Percentiles rank a stretch among this genome's conserved stretches.
phyloP scores from a whole-genome alignment of 164 flowering plant species.

The Taxillus chinensis region DNA sequence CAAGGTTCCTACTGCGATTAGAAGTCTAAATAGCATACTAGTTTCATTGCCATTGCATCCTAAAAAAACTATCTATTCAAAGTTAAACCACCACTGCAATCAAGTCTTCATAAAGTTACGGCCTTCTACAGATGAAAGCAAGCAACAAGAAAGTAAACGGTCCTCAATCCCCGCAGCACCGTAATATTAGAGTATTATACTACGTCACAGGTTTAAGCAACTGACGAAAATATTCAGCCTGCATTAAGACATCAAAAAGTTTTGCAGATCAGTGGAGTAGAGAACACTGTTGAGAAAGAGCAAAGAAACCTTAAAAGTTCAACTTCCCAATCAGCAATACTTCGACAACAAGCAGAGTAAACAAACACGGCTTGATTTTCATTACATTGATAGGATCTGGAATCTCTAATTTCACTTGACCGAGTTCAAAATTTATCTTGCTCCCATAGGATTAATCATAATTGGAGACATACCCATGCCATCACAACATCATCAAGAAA shows the following conservation, averaged over 20 bases:
- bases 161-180: conserved; percentile 6
- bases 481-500: too few species aligned
- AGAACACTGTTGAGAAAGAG: too few species aligned
- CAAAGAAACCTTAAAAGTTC: too few species aligned
- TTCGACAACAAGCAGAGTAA: too few species aligned
- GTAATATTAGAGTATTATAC: conserved; percentile 14
- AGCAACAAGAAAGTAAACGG: conserved; percentile 9
- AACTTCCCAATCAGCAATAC: too few species aligned
- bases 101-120: conserved; percentile 11
- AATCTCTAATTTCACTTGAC: too few species aligned
- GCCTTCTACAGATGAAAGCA: conserved; percentile 13
- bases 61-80: conserved; percentile 14
- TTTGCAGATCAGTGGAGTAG: too few species aligned
- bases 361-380: too few species aligned
- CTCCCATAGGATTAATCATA: too few species aligned
- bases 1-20: conserved; percentile 13
- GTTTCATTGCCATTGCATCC: conserved; percentile 11
- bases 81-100: conserved; percentile 9
- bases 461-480: too few species aligned
- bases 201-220: conserved; percentile 85
- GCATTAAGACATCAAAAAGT: conserved; percentile 5
- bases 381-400: too few species aligned
- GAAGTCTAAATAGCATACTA: conserved; percentile 14
- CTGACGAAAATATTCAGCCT: conserved; percentile 82
- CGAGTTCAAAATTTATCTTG: too few species aligned